Evolutionary conservation across 257 asterid genomes (phyloP).

Genomic region (Primulina huaijiensis): DNA sequence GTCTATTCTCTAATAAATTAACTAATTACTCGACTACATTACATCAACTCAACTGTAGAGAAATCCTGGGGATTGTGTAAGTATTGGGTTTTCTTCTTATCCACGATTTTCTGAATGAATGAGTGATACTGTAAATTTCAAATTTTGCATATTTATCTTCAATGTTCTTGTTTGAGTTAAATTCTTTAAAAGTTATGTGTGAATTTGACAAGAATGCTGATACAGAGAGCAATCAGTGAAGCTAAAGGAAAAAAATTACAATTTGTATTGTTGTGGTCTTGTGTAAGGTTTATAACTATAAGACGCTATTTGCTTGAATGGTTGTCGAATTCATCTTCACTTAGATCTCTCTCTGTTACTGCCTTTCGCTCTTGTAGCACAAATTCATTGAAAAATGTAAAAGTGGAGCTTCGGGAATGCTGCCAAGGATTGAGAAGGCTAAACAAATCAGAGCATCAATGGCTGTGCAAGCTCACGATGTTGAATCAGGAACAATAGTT

Average conservation of each 20-base stretch:
- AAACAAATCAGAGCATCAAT: constrained; percentile 64
- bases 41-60: neutral
- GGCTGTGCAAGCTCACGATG: constrained; percentile 57
- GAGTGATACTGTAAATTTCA: too few species aligned
- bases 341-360: constrained; percentile 14
- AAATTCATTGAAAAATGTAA: constrained; percentile 94
- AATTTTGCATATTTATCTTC: too few species aligned
- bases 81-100: neutral
- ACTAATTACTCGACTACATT: neutral
- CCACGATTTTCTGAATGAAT: neutral
- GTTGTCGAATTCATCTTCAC: constrained; percentile 18
- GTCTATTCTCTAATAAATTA: constrained; percentile 12
- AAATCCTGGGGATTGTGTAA: neutral
- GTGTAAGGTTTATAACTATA: constrained; percentile 16
- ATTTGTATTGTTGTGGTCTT: neutral
- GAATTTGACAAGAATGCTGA: too few species aligned
- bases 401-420: constrained; percentile 79
- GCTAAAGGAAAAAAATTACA: neutral
- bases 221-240: constrained; percentile 3
- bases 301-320: constrained; percentile 16
- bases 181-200: too few species aligned
- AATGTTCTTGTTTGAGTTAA: too few species aligned
- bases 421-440: constrained; percentile 91
- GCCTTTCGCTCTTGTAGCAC: constrained; percentile 49
- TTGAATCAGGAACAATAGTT: constrained; percentile 48